These are phyloP conservation scores for Backusella tarrabulga DNA, from an alignment of 192 early-diverging fungal genomes.

Conservation along the genomic window DNA sequence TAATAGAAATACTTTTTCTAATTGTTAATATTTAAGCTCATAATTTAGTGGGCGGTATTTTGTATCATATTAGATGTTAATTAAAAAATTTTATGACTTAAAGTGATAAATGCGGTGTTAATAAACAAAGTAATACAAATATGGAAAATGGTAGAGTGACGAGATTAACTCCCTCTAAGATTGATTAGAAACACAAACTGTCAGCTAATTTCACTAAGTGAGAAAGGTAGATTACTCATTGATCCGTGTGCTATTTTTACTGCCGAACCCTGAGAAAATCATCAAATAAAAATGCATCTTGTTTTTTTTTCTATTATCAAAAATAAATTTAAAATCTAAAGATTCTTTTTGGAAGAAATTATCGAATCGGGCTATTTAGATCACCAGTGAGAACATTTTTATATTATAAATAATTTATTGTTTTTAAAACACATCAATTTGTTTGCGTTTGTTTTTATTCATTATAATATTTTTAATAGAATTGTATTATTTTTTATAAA, in stretches of 20 bases:
- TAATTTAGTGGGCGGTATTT: background rate
- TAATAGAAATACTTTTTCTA: background rate
- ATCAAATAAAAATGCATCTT: background rate
- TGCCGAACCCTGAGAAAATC: background rate
- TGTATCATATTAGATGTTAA: background rate
- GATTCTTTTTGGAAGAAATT: background rate
- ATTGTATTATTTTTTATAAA: background rate
- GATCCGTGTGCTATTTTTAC: background rate
- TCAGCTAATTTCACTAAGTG: background rate
- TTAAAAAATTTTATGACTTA: background rate
- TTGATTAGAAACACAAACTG: background rate
- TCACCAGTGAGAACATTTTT: background rate
- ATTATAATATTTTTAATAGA: background rate
- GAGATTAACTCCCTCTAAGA: background rate
- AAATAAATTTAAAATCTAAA: background rate
- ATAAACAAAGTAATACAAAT: background rate
- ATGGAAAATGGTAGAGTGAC: slow-evolving; percentile 1
- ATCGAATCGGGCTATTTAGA: slow-evolving; percentile 3
- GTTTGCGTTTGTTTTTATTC: background rate
- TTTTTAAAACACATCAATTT: background rate
- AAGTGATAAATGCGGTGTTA: background rate
- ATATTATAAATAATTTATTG: background rate
- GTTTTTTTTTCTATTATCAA: background rate
- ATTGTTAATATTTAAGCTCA: background rate
- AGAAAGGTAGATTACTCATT: background rate